A percentile compares a stretch with the other conserved stretches of the same genome.
These are phyloP conservation scores for Suillus fuscotomentosus DNA, from an alignment of 768 basidiomycete genomes.

Conservation along the genomic window DNA sequence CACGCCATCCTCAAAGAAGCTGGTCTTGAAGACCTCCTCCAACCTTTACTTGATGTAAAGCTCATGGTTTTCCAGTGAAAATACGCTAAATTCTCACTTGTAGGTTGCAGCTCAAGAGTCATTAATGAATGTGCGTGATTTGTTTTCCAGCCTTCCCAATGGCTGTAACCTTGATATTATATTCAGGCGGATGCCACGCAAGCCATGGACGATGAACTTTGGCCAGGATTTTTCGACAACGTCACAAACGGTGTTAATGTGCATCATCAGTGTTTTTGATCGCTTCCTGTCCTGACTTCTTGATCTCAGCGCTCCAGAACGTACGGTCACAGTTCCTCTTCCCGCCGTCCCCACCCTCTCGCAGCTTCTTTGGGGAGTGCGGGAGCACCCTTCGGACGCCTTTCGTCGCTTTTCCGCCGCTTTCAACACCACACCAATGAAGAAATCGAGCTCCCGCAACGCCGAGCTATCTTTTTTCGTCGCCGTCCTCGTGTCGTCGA, in stretches of 20 bases:
- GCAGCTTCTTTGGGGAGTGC: not conserved
- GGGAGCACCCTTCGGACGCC: not conserved
- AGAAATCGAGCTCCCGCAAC: not conserved
- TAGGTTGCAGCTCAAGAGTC: not conserved
- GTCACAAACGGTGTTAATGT: not conserved
- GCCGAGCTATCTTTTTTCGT: not conserved
- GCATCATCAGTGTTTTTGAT: not conserved
- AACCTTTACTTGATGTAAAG: not conserved
- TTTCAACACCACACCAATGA: not conserved
- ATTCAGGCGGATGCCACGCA: not conserved
- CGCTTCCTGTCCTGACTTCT: not conserved
- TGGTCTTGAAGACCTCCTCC: not conserved
- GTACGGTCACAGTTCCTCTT: not conserved
- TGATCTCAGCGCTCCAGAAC: not conserved
- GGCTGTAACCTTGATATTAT: not conserved
- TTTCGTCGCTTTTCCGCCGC: not conserved
- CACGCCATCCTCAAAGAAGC: not conserved
- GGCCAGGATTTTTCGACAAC: not conserved
- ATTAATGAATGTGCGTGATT: not conserved
- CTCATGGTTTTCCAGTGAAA: not conserved
- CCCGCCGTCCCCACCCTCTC: not conserved
- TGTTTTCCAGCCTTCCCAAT: not conserved
- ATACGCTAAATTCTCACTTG: not conserved
- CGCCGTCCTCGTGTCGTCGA: not conserved
- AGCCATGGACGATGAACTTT: not conserved